phyloP scores from a whole-genome alignment of 257 asterid species.

The Rauvolfia tetraphylla region DNA sequence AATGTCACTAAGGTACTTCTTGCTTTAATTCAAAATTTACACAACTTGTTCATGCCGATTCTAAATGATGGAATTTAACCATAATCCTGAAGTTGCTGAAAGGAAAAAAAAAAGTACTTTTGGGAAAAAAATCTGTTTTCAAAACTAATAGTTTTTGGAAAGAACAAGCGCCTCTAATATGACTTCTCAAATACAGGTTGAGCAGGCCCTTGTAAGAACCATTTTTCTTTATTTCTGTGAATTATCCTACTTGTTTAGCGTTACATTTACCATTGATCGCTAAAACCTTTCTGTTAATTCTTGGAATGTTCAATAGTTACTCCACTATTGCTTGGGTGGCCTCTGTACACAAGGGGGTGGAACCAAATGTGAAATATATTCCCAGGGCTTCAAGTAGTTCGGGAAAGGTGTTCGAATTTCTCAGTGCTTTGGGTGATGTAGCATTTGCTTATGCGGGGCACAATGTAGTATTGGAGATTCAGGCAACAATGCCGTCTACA shows the following conservation, averaged over 20 bases:
- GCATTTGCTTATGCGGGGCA: conserved; percentile 55
- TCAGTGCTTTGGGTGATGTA: conserved; percentile 49
- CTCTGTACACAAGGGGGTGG: conserved; percentile 24
- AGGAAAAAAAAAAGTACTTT: too few species aligned
- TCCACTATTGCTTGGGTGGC: conserved; percentile 58
- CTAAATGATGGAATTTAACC: neutral
- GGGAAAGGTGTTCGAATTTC: conserved; percentile 33
- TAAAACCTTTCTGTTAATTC: too few species aligned
- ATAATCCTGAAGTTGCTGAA: too few species aligned
- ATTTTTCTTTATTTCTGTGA: neutral
- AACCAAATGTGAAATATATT: conserved; percentile 26
- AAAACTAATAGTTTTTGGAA: too few species aligned
- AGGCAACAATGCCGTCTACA: conserved; percentile 49
- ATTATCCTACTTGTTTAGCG: too few species aligned
- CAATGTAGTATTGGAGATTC: conserved; percentile 57
- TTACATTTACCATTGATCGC: too few species aligned
- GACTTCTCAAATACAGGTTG: too few species aligned
- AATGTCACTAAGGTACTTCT: conserved; percentile 44
- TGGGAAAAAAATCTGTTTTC: too few species aligned
- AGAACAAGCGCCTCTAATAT: too few species aligned
- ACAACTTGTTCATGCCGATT: too few species aligned
- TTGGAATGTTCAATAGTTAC: conserved; percentile 25
- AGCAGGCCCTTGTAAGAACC: neutral
- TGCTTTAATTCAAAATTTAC: neutral
- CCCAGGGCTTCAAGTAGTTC: conserved; percentile 26